Conservation (phyloP, 768 basidiomycete species). For the Tubosaeta brunneosetosa region DNA sequence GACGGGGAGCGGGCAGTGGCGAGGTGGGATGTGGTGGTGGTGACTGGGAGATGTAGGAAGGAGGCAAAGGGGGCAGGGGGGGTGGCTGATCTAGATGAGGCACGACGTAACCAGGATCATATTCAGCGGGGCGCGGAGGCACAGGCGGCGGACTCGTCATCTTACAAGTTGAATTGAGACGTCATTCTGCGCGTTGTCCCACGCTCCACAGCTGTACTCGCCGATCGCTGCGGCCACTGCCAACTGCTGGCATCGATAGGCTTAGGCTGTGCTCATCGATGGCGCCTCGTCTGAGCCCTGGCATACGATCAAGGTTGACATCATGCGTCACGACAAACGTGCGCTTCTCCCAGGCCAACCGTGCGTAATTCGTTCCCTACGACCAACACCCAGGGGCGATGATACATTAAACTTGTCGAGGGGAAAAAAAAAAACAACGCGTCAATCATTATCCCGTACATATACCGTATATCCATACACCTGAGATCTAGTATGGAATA, state of each 20-base stretch:
- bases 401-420: background rate
- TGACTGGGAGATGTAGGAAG: conserved; percentile 27
- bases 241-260: too few relatives aligned
- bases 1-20: conserved; percentile 62
- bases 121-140: conserved; percentile 22
- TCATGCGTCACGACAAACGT: background rate
- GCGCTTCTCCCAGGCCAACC: background rate
- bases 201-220: background rate
- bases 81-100: conserved; percentile 31
- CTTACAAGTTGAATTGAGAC: too few relatives aligned
- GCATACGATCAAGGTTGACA: too few relatives aligned
- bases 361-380: too few relatives aligned
- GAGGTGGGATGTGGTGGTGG: conserved; percentile 37
- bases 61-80: conserved; percentile 48
- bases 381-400: background rate
- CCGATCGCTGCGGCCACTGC: too few relatives aligned
- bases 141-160: conserved; percentile 31
- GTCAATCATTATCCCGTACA: background rate
- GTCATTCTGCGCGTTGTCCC: background rate
- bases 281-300: too few relatives aligned
- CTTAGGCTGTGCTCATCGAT: too few relatives aligned
- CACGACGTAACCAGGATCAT: conserved; percentile 8
- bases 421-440: too few relatives aligned
- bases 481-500: background rate
- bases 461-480: background rate